Evolutionary conservation across 2,329 filamentous ascomycete species (phyloP), one percentile per base, ranked within the genome.

Genomic region (Stagonosporopsis tanaceti): DNA sequence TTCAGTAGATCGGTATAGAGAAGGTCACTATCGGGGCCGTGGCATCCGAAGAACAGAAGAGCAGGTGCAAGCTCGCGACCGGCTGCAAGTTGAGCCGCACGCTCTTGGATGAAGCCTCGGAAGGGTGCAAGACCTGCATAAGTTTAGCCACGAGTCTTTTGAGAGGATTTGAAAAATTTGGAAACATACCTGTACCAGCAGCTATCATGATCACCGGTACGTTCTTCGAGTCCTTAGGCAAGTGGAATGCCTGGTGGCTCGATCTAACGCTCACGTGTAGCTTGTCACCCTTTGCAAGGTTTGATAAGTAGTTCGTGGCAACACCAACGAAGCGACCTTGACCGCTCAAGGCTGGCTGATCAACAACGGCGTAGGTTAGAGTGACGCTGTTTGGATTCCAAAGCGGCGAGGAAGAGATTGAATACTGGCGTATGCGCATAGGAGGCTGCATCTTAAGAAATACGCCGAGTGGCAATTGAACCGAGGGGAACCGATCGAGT

Each of bases 401-500:
- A 0, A 91, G 80, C 0, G 90, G 89, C 0, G 89, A 91, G 0
- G 89, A 92, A 0, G 90, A 92, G 68, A 93, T 92, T 30, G 87
- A 91, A 79, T 93, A 93, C 73, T 91, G 88, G n/a, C 90, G 84
- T 37, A 91, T 82, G 27, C 90, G 87, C 87, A 95, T 91, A 0
- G 90, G 88, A 1, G 89, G 89, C 0, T 93, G 83, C 81, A 92
- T 88, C 32, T 82, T 81, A 7, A 95, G 80, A 78, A 90, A 94
- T 17, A 85, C 77, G 3, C 83, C 83, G 24, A 95, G 82, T 0
- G 89, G 82, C 0, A 94, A 75, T 2, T 83, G 76, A 30, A 90
- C 79, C 0, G 80, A 76, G 0, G 71, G 66, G 69, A 87, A 89
- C 11, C 82, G 80, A 67, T 91, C 87, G 1, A 94, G 81, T 1